A percentile compares a stretch with the other conserved stretches of the same genome.
These are phyloP conservation scores for Boletellus ananas DNA, from an alignment of 768 basidiomycete genomes.

Conservation along the genomic window DNA sequence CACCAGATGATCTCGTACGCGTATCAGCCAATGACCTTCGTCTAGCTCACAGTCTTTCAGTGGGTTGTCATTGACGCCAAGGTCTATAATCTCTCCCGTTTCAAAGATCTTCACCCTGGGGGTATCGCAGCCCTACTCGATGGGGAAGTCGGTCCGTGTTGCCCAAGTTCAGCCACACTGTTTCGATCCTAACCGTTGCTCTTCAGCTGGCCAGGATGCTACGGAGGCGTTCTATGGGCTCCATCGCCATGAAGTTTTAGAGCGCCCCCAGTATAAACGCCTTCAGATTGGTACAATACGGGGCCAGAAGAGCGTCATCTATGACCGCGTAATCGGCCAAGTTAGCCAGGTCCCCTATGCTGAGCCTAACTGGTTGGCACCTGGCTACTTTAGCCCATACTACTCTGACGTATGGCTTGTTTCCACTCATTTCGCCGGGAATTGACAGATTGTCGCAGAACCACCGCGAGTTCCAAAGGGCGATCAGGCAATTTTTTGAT, in stretches of 20 bases:
- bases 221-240: conserved; percentile 88
- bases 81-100: conserved; percentile 79
- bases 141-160: conserved; percentile 61
- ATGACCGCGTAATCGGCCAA: conserved; percentile 48
- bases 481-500: conserved; percentile 59
- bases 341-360: conserved; percentile 80
- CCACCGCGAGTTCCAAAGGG: conserved; percentile 46
- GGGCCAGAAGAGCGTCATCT: conserved; percentile 56
- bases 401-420: conserved; percentile 54
- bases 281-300: conserved; percentile 71
- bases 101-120: conserved; percentile 80
- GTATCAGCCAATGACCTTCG: background rate
- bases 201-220: conserved; percentile 75
- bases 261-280: conserved; percentile 67
- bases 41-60: conserved; percentile 31
- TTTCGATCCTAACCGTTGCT: background rate
- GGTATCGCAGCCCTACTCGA: conserved; percentile 77
- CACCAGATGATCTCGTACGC: conserved; percentile 67
- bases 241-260: conserved; percentile 81
- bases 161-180: background rate
- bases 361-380: conserved; percentile 78
- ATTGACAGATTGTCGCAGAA: conserved; percentile 32
- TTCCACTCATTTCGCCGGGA: background rate
- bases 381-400: conserved; percentile 67
- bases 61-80: conserved; percentile 85